phyloP scores from a whole-genome alignment of 371 early-diverging fungal species.

The Mucor indicus region DNA sequence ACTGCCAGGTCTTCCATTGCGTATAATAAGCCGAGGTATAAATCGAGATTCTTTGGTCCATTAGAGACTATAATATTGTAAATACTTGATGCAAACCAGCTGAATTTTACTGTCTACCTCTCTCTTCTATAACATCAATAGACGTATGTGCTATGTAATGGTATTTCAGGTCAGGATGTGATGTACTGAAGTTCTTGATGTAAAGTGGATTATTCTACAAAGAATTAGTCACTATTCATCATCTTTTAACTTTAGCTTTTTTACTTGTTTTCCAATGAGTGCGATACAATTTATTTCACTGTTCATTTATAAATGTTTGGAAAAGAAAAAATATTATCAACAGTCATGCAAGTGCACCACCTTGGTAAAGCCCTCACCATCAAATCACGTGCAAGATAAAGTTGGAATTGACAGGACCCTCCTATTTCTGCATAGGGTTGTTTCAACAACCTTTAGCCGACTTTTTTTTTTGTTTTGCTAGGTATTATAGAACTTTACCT shows the following conservation, averaged over 20 bases:
- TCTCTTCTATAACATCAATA: slow-evolving; percentile 85
- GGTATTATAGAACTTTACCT: too few relatives aligned
- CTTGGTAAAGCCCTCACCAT: too few relatives aligned
- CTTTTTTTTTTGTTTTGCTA: too few relatives aligned
- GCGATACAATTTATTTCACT: slow-evolving; percentile 75
- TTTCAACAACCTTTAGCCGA: too few relatives aligned
- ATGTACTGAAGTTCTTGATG: slow-evolving; percentile 70
- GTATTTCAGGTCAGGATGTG: slow-evolving; percentile 80
- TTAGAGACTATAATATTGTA: slow-evolving; percentile 34
- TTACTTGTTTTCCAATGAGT: slow-evolving; percentile 61
- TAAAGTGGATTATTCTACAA: slow-evolving; percentile 81
- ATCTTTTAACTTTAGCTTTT: not conserved
- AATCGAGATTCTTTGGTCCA: slow-evolving; percentile 66
- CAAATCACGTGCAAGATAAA: too few relatives aligned
- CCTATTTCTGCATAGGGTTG: too few relatives aligned
- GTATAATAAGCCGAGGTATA: slow-evolving; percentile 82
- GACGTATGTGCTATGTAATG: slow-evolving; percentile 88
- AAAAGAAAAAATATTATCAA: too few relatives aligned
- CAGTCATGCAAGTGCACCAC: too few relatives aligned
- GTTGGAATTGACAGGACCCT: too few relatives aligned
- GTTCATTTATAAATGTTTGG: slow-evolving; percentile 25
- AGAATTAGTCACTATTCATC: not conserved
- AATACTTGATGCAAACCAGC: not conserved
- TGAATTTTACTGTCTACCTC: slow-evolving; percentile 39
- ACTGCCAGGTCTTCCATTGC: slow-evolving; percentile 86